Evolutionary conservation across 192 early-diverging fungal genomes (phyloP), one percentile per base, ranked within the genome.

Genomic region (Rhizoclosmatium sp.): DNA sequence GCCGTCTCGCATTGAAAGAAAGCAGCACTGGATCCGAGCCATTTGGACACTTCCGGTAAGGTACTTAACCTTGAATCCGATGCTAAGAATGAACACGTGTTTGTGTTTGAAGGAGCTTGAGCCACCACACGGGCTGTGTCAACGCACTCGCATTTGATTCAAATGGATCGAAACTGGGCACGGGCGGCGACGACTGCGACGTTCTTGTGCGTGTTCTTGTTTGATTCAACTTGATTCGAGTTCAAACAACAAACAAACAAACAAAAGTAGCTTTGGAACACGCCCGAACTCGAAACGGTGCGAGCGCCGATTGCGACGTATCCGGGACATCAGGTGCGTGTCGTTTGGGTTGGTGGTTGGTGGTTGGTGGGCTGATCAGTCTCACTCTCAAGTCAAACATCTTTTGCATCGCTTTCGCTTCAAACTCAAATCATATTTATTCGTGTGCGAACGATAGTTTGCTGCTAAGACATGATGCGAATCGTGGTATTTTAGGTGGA

Each of bases 161-260:
- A 12, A 46, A 66, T 14, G 78, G 78, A 46, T 19, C 59, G 45
- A 56, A 65, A 14, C 71, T 79, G 78, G 78, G 73, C 19, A 48
- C 60, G 5, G 79, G 92, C 0, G 92, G 91, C 16, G 92, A 93
- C 65, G 92, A 93, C 78, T 42, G 23, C 23, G 46, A 14, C 19
- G 59, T 79, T 12, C 59, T 71, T 21, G 70, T 71, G 31, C 12
- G 67, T 21, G 4, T 19, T 16, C 21, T 69, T 9, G 67, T 19
- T 10, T 47, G 40, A 69, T 47, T 64, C 61, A 39, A 12, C 12
- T n/a, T 64, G 23, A 16, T 21, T 64, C 61, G 21, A 21, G 61
- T 47, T 69, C 44, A 44, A 31, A 31, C 54, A 58, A 10, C 54
- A 58, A 10, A 58, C 12, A 58, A 58, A 16, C 12, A 58, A 31